Base-by-base conservation (phyloP, 257 asterid genomes). In the Eucommia ulmoides region DNA sequence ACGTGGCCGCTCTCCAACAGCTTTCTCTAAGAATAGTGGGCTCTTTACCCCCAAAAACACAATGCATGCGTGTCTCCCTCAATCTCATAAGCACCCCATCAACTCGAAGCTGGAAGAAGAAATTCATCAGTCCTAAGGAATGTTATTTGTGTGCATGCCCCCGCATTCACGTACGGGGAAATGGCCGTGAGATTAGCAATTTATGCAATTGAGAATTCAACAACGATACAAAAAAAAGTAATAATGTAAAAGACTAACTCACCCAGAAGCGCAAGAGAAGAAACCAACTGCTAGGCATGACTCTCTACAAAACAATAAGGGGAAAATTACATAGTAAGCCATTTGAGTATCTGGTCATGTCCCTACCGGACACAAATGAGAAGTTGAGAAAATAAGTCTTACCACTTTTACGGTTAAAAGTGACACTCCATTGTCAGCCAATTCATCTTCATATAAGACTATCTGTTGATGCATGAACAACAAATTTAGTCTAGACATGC, bases 351-450 rank as follows among this genome's bases (percentile, higher is more conserved):
- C 38, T 29, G 38, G 7, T 7, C 38, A 29, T 7, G 38, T 29
- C 8, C 38, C 12, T 5, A 29, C 12, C n/a, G n/a, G n/a, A n/a
- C n/a, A n/a, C 38, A 29, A 29, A 29, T 29, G 12, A 29, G 38
- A 7, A 29, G 38, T 29, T n/a, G n/a, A n/a, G n/a, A n/a, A n/a
- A n/a, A n/a, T n/a, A n/a, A n/a, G n/a, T 10, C 63, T 69, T 86
- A 91, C 99, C 93, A 91, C 84, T 91, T 91, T 83, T 44, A 81
- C 95, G 0, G 97, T 83, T 79, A 91, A 69, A 64, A 91, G 93
- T 53, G 99, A 87, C 69, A 83, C 72, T 53, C 99, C 99, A 59
- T 68, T 91, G 68, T 91, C 99, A 75, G 93, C 97, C 68, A 91
- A 73, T 74, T 91, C 99, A 67, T 91, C 99, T 80, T 86, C 99